Conservation (phyloP, 192 early-diverging fungal species). For the Gamsiella multidivaricata region DNA sequence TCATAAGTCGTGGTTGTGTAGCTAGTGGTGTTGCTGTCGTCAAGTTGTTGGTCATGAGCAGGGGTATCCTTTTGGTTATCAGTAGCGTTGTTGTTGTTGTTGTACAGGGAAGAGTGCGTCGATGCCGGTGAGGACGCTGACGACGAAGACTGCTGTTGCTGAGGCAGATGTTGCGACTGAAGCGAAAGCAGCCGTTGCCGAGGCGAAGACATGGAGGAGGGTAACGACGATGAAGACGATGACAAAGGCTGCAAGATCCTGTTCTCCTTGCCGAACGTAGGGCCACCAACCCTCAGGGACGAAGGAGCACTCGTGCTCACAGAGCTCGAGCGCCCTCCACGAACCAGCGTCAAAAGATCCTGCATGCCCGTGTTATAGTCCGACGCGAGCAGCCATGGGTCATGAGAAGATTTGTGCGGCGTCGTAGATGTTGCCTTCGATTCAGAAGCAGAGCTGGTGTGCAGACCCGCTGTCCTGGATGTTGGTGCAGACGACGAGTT, state of each 20-base stretch:
- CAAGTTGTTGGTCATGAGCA: slow-evolving; percentile 22
- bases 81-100: slow-evolving; percentile 5
- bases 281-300: slow-evolving; percentile 13
- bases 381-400: slow-evolving; percentile 43
- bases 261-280: slow-evolving; percentile 33
- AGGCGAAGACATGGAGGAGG: neutral
- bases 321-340: slow-evolving; percentile 48
- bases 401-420: neutral
- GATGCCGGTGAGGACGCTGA: neutral
- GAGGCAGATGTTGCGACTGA: slow-evolving; percentile 5
- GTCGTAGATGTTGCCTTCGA: neutral
- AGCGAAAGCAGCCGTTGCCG: slow-evolving; percentile 8
- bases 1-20: slow-evolving; percentile 15
- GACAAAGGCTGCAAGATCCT: slow-evolving; percentile 19
- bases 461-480: neutral
- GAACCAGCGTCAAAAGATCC: slow-evolving; percentile 40
- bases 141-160: neutral
- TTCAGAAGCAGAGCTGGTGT: slow-evolving; percentile 2
- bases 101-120: slow-evolving; percentile 28
- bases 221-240: slow-evolving; percentile 2
- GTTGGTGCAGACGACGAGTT: neutral
- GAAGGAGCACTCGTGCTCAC: slow-evolving; percentile 35
- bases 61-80: slow-evolving; percentile 40
- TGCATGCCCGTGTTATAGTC: slow-evolving; percentile 54
- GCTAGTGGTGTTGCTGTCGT: slow-evolving; percentile 12